Conservation (phyloP, 371 early-diverging fungal species). For the Batkoa obscura region DNA sequence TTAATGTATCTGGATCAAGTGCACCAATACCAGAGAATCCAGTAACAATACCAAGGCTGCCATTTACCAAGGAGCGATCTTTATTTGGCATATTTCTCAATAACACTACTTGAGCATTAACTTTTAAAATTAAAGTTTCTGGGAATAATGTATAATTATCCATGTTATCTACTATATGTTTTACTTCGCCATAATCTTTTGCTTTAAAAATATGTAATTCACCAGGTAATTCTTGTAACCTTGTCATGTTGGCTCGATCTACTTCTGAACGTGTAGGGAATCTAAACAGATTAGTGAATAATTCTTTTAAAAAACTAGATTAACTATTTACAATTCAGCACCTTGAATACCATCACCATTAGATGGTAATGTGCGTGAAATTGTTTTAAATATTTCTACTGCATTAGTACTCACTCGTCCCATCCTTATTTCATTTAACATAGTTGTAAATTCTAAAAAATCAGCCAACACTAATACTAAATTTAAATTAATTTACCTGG, state of each 20-base stretch:
- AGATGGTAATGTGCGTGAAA: conserved; percentile 28
- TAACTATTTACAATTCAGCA: conserved; percentile 47
- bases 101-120: conserved; percentile 73
- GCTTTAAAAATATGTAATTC: conserved; percentile 15
- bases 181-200: conserved; percentile 16
- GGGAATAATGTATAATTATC: conserved; percentile 29
- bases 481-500: neutral
- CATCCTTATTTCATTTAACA: conserved; percentile 42
- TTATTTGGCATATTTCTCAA: conserved; percentile 44
- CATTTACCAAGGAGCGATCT: conserved; percentile 44
- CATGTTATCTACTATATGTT: conserved; percentile 9
- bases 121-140: conserved; percentile 34
- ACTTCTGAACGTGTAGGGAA: conserved; percentile 47
- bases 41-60: conserved; percentile 53
- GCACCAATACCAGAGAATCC: conserved; percentile 21
- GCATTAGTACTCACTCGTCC: conserved; percentile 32
- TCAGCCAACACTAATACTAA: no score
- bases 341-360: conserved; percentile 38
- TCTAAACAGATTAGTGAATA: conserved; percentile 16
- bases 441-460: conserved; percentile 22
- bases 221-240: conserved; percentile 28
- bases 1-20: neutral
- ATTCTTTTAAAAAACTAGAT: neutral
- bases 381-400: conserved; percentile 17
- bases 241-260: conserved; percentile 35